A percentile compares a stretch with the other conserved stretches of the same genome.
Conservation (phyloP, 805 yeast genomes). For the Saccharomycopsis sp. region DNA sequence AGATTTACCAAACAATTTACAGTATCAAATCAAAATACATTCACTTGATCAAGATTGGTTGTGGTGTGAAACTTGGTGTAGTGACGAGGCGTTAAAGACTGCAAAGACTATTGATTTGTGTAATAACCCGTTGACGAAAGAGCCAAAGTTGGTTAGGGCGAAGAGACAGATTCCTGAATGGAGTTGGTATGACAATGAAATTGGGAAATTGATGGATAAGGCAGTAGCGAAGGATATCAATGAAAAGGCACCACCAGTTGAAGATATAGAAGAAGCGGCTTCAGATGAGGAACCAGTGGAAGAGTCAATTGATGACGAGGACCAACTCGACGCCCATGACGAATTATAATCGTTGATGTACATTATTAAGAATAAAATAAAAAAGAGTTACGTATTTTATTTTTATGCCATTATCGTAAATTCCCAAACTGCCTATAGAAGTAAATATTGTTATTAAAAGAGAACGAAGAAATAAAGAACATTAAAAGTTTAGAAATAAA, state of each 20-base stretch:
- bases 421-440: too few relatives aligned
- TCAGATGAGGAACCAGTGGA: neutral
- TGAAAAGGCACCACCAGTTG: neutral
- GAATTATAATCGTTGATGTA: neutral
- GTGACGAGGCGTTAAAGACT: conserved; percentile 46
- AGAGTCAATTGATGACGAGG: neutral
- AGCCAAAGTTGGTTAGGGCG: conserved; percentile 70
- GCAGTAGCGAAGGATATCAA: conserved; percentile 22
- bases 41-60: conserved; percentile 80
- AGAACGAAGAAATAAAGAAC: too few relatives aligned
- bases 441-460: too few relatives aligned
- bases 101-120: conserved; percentile 83
- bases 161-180: conserved; percentile 75
- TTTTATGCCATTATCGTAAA: too few relatives aligned
- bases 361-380: too few relatives aligned
- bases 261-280: neutral
- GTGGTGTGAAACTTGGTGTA: conserved; percentile 94
- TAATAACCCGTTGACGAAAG: conserved; percentile 77
- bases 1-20: conserved; percentile 88
- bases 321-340: conserved; percentile 1
- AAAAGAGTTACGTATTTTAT: too few relatives aligned
- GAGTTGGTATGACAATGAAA: conserved; percentile 55
- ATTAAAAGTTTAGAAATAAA: neutral
- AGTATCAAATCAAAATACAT: conserved; percentile 54
- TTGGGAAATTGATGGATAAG: conserved; percentile 31